Base-by-base conservation (phyloP, 2,329 filamentous ascomycete genomes). In the Neonectria punicea region DNA sequence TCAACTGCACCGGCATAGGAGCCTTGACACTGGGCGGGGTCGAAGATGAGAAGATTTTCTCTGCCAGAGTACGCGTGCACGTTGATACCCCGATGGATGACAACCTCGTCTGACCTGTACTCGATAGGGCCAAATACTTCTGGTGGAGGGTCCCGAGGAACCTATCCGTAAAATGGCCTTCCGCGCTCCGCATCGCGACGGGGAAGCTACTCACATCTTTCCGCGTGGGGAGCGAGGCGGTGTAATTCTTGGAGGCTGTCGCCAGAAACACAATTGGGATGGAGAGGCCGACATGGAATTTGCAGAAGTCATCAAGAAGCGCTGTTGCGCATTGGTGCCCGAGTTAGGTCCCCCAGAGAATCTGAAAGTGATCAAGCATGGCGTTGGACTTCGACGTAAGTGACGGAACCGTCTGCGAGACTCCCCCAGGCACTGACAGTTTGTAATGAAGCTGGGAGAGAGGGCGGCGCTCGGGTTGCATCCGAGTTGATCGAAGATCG, bases 1-100 rank as follows among this genome's bases (percentile, higher is more conserved):
- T 97, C 65, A 97, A 97, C 76, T 92, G 92, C 74, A 93, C 92
- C 0, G 93, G 93, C 1, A 81, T 97, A 11, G 84, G 89, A 22
- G 89, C 92, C 0, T 86, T 85, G 43, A 88, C 84, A 55, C 86
- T 97, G 1, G 92, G 91, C 11, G 93, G 93, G 28, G 93, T 97
- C 0, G 84, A 87, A 79, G 93, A 97, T 74, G 77, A 81, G 61
- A 86, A 84, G 7, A 85, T 97, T 44, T 85, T 89, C 66, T 92
- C 93, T 1, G 89, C 87, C 1, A 87, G 93, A n/a, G 93, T 61
- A 58, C 74, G 46, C 73, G 18, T 30, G 11, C 22, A 39, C 11
- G 36, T 53, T 43, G n/a, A 32, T 43, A 13, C 39, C 39, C n/a
- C 6, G n/a, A 10, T 43, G 39, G 18, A 43, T 43, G 32, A 34